These are phyloP conservation scores for Wickerhamia fluorescens DNA, from an alignment of 805 yeast species.

Conservation along the genomic window DNA sequence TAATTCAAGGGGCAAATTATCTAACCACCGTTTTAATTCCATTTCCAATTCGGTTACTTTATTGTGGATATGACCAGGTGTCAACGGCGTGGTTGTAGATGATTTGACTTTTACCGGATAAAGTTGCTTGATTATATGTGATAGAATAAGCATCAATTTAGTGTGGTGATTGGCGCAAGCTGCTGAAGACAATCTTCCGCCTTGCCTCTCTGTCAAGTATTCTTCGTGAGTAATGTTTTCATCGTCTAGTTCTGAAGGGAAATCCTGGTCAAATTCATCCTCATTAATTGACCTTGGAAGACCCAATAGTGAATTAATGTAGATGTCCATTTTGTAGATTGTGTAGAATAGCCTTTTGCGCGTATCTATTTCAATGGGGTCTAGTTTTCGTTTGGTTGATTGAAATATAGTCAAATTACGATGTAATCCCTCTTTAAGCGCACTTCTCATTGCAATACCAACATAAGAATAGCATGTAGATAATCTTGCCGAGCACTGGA, in stretches of 20 bases:
- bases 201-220: slow-evolving; percentile 40
- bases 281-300: slow-evolving; percentile 71
- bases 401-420: slow-evolving; percentile 49
- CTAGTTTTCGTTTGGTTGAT: slow-evolving; percentile 44
- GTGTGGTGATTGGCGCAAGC: slow-evolving; percentile 87
- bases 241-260: slow-evolving; percentile 81
- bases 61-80: slow-evolving; percentile 32
- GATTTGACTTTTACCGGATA: slow-evolving; percentile 60
- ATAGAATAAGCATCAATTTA: slow-evolving; percentile 59
- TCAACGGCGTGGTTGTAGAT: slow-evolving; percentile 8
- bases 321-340: slow-evolving; percentile 83
- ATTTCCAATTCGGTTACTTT: slow-evolving; percentile 58
- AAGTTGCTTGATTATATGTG: slow-evolving; percentile 61
- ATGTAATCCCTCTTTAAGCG: slow-evolving; percentile 77
- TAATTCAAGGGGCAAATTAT: slow-evolving; percentile 60
- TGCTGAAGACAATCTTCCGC: slow-evolving; percentile 55
- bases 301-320: slow-evolving; percentile 81
- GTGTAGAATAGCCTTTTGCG: slow-evolving; percentile 86
- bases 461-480: slow-evolving; percentile 86
- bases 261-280: slow-evolving; percentile 80
- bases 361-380: slow-evolving; percentile 76
- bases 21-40: slow-evolving; percentile 67
- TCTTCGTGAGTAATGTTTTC: slow-evolving; percentile 71
- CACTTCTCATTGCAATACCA: slow-evolving; percentile 80
- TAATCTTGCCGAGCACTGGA: slow-evolving; percentile 83